Conservation (phyloP, 1,284 basidiomycete species). For the Cutaneotrichosporon sp. region DNA sequence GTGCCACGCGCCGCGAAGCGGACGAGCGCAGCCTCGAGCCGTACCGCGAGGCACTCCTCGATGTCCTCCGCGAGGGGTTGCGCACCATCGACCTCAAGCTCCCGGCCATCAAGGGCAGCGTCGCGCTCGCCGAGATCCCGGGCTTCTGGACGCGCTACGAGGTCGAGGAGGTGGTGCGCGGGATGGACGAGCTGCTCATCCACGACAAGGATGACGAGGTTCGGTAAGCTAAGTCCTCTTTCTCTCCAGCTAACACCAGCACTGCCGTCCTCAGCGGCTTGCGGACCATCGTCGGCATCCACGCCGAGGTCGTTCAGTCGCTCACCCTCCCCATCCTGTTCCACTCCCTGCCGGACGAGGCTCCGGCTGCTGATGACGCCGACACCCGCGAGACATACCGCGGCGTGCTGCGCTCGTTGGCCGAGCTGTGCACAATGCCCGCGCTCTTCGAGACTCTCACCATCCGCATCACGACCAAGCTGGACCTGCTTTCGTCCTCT, state of each 20-base stretch:
- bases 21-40: conserved; percentile 59
- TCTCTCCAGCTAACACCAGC: conserved; percentile 54
- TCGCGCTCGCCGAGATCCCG: conserved; percentile 65
- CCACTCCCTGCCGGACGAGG: conserved; percentile 66
- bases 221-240: conserved; percentile 33
- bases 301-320: conserved; percentile 69
- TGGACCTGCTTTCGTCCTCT: conserved; percentile 62
- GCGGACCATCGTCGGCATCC: conserved; percentile 63
- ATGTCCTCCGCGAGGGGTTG: conserved; percentile 46
- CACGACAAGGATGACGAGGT: conserved; percentile 61
- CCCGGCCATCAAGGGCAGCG: conserved; percentile 61
- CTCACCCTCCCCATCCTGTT: conserved; percentile 81
- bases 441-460: conserved; percentile 83
- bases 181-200: conserved; percentile 69
- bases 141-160: conserved; percentile 70
- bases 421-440: conserved; percentile 71
- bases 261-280: conserved; percentile 69
- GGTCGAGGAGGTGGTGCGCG: conserved; percentile 73
- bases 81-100: conserved; percentile 59
- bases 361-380: conserved; percentile 63
- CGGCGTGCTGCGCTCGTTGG: conserved; percentile 69
- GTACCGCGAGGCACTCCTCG: conserved; percentile 70
- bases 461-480: conserved; percentile 73
- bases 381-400: conserved; percentile 66
- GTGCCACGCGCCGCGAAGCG: conserved; percentile 33